phyloP scores from a whole-genome alignment of 1,139 yeast genomes.

The Kluyveromyces marxianus region DNA sequence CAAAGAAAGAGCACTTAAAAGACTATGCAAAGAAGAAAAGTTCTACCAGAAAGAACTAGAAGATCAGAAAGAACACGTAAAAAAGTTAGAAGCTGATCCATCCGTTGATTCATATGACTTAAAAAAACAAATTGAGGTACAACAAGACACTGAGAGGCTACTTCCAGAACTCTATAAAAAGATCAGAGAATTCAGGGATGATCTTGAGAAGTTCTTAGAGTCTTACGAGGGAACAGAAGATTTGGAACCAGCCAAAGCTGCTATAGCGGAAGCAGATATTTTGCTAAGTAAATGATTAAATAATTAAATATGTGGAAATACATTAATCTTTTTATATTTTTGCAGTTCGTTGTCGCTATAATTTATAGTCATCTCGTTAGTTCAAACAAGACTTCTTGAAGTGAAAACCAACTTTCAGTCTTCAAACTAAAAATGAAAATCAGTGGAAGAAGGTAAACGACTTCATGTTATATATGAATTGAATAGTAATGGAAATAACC shows the following conservation, averaged over 20 bases:
- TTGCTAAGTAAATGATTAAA: slow-evolving; percentile 9
- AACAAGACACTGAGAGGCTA: slow-evolving; percentile 62
- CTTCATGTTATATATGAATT: no score
- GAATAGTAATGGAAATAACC: background rate
- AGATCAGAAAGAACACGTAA: slow-evolving; percentile 52
- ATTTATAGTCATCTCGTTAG: background rate
- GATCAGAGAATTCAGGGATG: slow-evolving; percentile 42
- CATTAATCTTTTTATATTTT: no score
- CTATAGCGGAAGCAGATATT: slow-evolving; percentile 21
- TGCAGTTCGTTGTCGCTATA: no score
- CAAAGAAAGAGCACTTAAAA: slow-evolving; percentile 63
- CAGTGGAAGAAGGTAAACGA: no score
- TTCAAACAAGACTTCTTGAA: no score
- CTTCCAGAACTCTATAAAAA: slow-evolving; percentile 54
- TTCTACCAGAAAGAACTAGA: slow-evolving; percentile 57
- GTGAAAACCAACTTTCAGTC: background rate
- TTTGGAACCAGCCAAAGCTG: slow-evolving; percentile 22
- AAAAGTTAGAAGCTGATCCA: slow-evolving; percentile 31
- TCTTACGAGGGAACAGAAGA: slow-evolving; percentile 38
- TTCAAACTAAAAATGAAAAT: slow-evolving; percentile 12
- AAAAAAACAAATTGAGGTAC: slow-evolving; percentile 57
- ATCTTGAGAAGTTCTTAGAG: slow-evolving; percentile 37
- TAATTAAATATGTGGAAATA: background rate
- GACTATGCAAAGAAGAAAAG: slow-evolving; percentile 65
- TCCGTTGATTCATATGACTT: slow-evolving; percentile 62